Evolutionary conservation across 208 protist genomes (phyloP).

Genomic region (Trypanosomatidae sp.): DNA sequence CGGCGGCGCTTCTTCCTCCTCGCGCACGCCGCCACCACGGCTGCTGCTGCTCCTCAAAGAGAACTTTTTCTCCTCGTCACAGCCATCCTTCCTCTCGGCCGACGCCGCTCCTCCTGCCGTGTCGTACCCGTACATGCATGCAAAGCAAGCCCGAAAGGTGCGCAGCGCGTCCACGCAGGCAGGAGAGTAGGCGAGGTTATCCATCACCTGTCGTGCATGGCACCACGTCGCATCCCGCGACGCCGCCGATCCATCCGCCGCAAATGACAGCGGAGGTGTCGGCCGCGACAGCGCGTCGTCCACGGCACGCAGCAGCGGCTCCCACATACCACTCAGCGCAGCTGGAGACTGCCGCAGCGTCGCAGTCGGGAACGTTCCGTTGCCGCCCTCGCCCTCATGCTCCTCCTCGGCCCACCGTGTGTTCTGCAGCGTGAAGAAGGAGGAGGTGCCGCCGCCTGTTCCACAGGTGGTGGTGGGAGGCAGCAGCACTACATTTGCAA

Average conservation of each 20-base stretch:
- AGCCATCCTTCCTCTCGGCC: too few species aligned
- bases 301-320: constrained; percentile 51
- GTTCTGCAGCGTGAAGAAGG: constrained; percentile 45
- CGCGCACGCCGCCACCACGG: too few species aligned
- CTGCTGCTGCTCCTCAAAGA: not conserved
- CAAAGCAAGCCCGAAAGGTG: constrained; percentile 54
- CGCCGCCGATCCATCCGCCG: not conserved
- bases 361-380: constrained; percentile 36
- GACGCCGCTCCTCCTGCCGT: not conserved
- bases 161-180: constrained; percentile 46
- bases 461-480: not conserved
- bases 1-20: too few species aligned
- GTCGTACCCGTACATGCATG: constrained; percentile 50
- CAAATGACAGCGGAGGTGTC: not conserved
- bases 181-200: constrained; percentile 12
- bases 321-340: constrained; percentile 62
- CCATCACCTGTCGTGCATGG: constrained; percentile 16
- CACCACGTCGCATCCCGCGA: constrained; percentile 1
- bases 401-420: constrained; percentile 13
- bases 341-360: constrained; percentile 40
- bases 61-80: too few species aligned
- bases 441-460: constrained; percentile 17
- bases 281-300: constrained; percentile 30
- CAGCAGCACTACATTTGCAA: too few species aligned
- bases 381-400: not conserved